Base-by-base conservation (phyloP, 305 asterid genomes). In the Nicotiana rustica region DNA sequence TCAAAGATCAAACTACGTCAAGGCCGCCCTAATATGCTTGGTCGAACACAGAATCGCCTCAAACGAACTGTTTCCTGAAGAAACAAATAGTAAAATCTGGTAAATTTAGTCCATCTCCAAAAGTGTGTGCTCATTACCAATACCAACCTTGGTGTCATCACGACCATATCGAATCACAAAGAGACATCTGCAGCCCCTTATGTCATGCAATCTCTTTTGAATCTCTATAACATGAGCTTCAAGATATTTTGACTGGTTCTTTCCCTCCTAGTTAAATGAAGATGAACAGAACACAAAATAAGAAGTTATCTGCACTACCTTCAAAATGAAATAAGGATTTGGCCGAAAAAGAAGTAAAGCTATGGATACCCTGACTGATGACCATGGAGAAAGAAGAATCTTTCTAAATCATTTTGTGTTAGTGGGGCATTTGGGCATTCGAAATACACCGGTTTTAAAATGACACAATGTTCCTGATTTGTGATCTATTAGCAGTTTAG, bases 21-120 rank as follows among this genome's bases (percentile, higher is more conserved):
- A 59, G 66, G 14, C 44, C 57, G 79, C 62, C 82, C 82, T 55
- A 87, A 76, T 78, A 80, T 60, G 85, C 83, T 81, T 76, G 98
- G 97, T 80, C 94, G 91, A 85, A 85, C 87, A 83, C 98, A 95
- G 71, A 95, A 82, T 85, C 94, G 93, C 90, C 88, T 87, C 91
- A 95, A 84, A 79, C 90, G 90, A 59, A 95, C 97, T 68, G 64
- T 90, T 84, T 93, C 98, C 98, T 95, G 84, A 66, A 6, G 66
- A 70, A 65, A 59, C 79, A 9, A 18, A 6, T 9, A 52, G 44
- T 71, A 55, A 68, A 59, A 81, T 14, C 25, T 49, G 44, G 79
- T 25, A 25, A 25, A 4, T 25, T 4, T 15, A 52, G 79, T 52
- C 25, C 17, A 52, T 52, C 64, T 75, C 2, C 25, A n/a, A 9